Conservation (phyloP, 192 early-diverging fungal genomes). For the Coemansia sp. region DNA sequence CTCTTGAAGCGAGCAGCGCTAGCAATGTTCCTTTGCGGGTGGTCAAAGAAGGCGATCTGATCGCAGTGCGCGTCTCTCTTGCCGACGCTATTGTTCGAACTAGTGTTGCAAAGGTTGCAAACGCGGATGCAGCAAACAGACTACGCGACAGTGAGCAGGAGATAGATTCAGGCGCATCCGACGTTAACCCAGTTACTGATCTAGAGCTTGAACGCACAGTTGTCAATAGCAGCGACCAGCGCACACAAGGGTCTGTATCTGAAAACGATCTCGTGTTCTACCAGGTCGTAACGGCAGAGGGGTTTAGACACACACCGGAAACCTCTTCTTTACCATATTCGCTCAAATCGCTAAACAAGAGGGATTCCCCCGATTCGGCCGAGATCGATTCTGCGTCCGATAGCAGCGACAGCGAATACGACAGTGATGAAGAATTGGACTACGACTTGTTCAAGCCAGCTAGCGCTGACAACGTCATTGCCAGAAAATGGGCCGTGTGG, state of each 20-base stretch:
- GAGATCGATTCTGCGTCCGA: not conserved
- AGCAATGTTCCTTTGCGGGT: slow-evolving; percentile 18
- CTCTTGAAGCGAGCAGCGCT: not conserved
- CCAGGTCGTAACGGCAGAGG: slow-evolving; percentile 37
- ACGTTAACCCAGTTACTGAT: slow-evolving; percentile 32
- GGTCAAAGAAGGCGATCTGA: slow-evolving; percentile 42
- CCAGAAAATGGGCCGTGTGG: slow-evolving; percentile 38
- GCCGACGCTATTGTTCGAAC: slow-evolving; percentile 38
- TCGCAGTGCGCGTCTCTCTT: slow-evolving; percentile 33
- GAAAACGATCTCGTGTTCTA: slow-evolving; percentile 42
- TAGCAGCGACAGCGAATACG: slow-evolving; percentile 17
- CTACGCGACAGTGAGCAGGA: slow-evolving; percentile 14
- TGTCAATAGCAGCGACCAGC: not conserved
- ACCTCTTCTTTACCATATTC: not conserved
- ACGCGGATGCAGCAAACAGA: slow-evolving; percentile 20
- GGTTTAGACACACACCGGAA: slow-evolving; percentile 18
- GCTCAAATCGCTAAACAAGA: not conserved
- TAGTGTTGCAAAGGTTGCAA: slow-evolving; percentile 30
- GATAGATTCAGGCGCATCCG: slow-evolving; percentile 5
- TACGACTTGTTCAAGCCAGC: slow-evolving; percentile 5
- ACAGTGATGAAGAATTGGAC: not conserved
- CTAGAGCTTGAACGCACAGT: slow-evolving; percentile 10
- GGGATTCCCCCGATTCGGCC: not conserved
- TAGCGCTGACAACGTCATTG: not conserved
- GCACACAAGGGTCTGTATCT: not conserved